Base-by-base conservation (phyloP, 495 filamentous ascomycete species). In the Bacidia rubella region DNA sequence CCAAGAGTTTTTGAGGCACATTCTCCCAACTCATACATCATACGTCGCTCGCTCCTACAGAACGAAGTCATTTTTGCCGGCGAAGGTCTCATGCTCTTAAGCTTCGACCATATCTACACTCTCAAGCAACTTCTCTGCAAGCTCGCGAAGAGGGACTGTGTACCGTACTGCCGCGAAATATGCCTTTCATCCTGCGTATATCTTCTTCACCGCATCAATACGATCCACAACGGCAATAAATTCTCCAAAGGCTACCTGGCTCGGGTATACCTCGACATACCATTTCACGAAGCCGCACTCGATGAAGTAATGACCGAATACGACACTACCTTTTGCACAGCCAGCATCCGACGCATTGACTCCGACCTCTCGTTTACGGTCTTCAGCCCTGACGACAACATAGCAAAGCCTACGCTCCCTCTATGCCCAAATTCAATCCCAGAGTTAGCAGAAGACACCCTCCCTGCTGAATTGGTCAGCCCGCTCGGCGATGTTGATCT, bases 91-190 rank as follows among this genome's bases (percentile, higher is more conserved):
- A 83, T 77, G 0, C 63, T 87, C 26, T 65, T 87, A 0, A 78
- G 76, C 15, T 74, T 87, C 41, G 83, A 88, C 63, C 75, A 81
- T 52, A 69, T 86, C 58, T 86, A 85, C 65, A 85, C 77, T 41
- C 81, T 88, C 68, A 84, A 85, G 59, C 72, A 75, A 27, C 71
- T 78, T 3, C 70, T 86, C 2, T 75, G 77, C 51, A 70, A 75
- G 17, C 76, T 83, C 50, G 70, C 75, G 9, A 66, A 59, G 42
- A 64, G 58, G 35, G 55, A 61, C 9, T 58, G 44, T 48, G 39
- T 62, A 56, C 53, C 54, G 56, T 49, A 40, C 53, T 52, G 53
- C 60, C 51, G 57, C 64, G 56, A 66, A 42, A 63, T 69, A 26
- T 74, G 67, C 45, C 66, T 73, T 32, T 63, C 63, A 9, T 77